Percentiles rank a stretch among this genome's conserved stretches.
Conservation (phyloP, 2,329 filamentous ascomycete species). For the Venturia pyrina region DNA sequence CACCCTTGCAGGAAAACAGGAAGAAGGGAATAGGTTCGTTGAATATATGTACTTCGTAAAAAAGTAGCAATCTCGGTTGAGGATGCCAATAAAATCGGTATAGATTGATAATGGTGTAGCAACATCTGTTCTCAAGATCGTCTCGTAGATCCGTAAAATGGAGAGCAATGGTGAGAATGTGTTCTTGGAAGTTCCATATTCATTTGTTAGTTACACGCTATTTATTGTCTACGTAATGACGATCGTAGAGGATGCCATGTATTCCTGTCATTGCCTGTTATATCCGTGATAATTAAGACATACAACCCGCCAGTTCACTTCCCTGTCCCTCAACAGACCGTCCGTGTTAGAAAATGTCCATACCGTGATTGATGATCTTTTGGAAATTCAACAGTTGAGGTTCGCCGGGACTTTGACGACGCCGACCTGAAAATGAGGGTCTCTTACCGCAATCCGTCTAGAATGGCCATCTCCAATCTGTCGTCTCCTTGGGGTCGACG, state of each 20-base stretch:
- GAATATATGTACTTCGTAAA: too few species aligned
- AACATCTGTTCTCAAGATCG: too few species aligned
- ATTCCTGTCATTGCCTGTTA: background rate
- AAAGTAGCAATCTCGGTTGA: too few species aligned
- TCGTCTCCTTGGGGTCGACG: slow-evolving; percentile 56
- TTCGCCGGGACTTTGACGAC: background rate
- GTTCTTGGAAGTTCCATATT: background rate
- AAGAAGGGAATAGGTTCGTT: too few species aligned
- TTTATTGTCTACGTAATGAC: background rate
- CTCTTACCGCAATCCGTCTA: background rate
- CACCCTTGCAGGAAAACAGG: too few species aligned
- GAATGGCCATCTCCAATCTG: slow-evolving; percentile 55
- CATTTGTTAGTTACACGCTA: background rate
- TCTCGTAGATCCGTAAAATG: too few species aligned
- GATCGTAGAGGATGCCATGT: background rate
- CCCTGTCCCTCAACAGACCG: background rate
- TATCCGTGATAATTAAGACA: background rate
- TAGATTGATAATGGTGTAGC: too few species aligned
- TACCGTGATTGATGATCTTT: background rate
- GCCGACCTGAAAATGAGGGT: background rate
- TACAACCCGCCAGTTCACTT: background rate
- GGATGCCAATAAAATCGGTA: too few species aligned
- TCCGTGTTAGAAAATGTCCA: background rate
- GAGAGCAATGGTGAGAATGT: too few species aligned
- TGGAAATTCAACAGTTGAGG: background rate